Evolutionary conservation across 306 rosid genomes (phyloP), one percentile per base, ranked within the genome.

Genomic region (Fragaria ananassa): DNA sequence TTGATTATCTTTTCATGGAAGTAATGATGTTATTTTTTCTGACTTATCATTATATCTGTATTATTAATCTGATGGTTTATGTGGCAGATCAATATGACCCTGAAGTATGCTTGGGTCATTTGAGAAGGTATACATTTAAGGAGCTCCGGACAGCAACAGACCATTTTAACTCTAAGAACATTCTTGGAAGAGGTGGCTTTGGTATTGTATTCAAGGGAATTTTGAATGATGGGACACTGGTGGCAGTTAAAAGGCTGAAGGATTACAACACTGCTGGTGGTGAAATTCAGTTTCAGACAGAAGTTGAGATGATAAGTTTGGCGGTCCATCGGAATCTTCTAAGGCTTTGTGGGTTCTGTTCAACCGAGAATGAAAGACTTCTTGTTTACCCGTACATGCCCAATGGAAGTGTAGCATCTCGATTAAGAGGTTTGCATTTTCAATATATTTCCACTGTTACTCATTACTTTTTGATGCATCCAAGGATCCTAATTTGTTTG

Each of bases 241-340:
- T 91, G 77, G 99, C 99, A 29, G 98, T 96, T 51, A 96, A 96
- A 85, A 85, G 99, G 87, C 79, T 96, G 41, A 96, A 92, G 84
- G 99, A 96, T 79, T 96, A 91, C 61, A 96, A 91, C 81, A 86
- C 93, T 17, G 91, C 91, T 42, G 99, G 93, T 67, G 99, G 99
- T 51, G 99, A 95, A 86, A 95, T 92, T 78, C 99, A 95, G 81
- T 92, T 95, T 83, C 98, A 95, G 84, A 95, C 99, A 34, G 99
- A 95, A 89, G 99, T 95, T 58, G 99, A 96, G 93, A 83, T 96
- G 39, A 96, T 96, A 80, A 96, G 99, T 80, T 84, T 96, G 88
- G 99, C 99, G 54, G 89, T 96, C 11, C 99, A 96, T 77, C 83
- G 96, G 63, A 92, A 96, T 88, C 99, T 96, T 81, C 90, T 96